Conservation (phyloP, 345 rosid species). For the Eucalyptus urophylla region DNA sequence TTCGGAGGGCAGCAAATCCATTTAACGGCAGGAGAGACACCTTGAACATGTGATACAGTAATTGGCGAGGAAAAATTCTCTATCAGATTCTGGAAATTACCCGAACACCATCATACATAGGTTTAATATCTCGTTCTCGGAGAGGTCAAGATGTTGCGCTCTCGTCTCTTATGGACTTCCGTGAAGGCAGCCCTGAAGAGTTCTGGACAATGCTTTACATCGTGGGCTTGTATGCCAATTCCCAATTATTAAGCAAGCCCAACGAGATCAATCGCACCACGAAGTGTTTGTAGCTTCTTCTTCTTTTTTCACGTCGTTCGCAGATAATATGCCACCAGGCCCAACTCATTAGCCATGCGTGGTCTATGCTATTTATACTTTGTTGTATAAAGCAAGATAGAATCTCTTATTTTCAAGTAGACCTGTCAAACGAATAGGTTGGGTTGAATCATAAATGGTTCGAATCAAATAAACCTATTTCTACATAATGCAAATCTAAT, state of each 20-base stretch:
- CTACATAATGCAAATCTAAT: no score
- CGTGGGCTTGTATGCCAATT: not conserved
- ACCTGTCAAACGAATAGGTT: fast-evolving
- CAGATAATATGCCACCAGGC: not conserved
- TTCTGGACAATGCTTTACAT: not conserved
- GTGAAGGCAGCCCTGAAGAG: not conserved
- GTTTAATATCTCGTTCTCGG: not conserved
- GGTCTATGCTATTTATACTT: not conserved
- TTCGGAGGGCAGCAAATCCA: not conserved
- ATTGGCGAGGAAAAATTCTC: not conserved
- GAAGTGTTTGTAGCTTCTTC: not conserved
- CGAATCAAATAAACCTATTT: no score
- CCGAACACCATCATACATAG: not conserved
- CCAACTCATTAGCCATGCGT: not conserved
- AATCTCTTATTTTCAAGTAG: not conserved
- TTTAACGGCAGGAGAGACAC: not conserved
- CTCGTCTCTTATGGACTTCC: not conserved
- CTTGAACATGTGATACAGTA: not conserved
- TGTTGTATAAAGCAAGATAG: not conserved
- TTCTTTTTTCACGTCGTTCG: not conserved
- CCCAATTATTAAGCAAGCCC: not conserved
- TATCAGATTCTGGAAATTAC: not conserved
- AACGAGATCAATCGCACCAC: not conserved
- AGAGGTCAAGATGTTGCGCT: not conserved
- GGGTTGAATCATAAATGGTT: not conserved